A percentile compares a stretch with the other conserved stretches of the same genome.
phyloP scores from a whole-genome alignment of 257 asterid species.

The Solanum etuberosum region DNA sequence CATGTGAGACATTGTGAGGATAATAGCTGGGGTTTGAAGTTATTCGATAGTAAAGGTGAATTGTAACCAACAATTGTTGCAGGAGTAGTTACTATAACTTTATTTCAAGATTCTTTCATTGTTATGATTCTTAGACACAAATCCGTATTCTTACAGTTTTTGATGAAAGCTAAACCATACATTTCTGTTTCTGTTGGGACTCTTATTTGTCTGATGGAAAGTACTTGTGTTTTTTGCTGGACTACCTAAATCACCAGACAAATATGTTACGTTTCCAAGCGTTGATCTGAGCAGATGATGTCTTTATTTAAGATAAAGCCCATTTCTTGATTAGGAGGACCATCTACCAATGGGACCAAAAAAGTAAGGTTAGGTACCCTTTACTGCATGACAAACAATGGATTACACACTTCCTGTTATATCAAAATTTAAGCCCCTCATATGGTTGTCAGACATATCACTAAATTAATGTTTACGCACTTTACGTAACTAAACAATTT shows the following conservation, averaged over 20 bases:
- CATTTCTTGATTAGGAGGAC: background rate
- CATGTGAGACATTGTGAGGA: conserved; percentile 73
- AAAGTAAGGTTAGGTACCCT: background rate
- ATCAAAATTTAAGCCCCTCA: background rate
- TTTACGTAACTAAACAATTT: background rate
- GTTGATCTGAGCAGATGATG: background rate
- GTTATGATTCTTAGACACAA: background rate
- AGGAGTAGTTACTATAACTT: background rate
- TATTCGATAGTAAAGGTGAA: conserved; percentile 17
- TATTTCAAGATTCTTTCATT: background rate
- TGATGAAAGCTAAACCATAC: background rate
- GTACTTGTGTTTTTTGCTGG: background rate
- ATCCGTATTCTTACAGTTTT: background rate
- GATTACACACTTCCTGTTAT: background rate
- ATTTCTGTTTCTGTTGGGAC: background rate
- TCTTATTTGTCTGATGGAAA: background rate
- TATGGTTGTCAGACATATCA: background rate
- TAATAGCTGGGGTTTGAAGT: conserved; percentile 63
- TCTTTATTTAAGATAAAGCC: background rate
- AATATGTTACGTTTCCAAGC: background rate
- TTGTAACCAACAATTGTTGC: background rate
- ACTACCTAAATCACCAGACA: background rate
- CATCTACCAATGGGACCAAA: background rate
- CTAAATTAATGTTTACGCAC: background rate
- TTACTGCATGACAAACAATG: background rate